A percentile compares a stretch with the other conserved stretches of the same genome.
Evolutionary conservation across 441 rosid species (phyloP).

Genomic region (Brassica balearica): DNA sequence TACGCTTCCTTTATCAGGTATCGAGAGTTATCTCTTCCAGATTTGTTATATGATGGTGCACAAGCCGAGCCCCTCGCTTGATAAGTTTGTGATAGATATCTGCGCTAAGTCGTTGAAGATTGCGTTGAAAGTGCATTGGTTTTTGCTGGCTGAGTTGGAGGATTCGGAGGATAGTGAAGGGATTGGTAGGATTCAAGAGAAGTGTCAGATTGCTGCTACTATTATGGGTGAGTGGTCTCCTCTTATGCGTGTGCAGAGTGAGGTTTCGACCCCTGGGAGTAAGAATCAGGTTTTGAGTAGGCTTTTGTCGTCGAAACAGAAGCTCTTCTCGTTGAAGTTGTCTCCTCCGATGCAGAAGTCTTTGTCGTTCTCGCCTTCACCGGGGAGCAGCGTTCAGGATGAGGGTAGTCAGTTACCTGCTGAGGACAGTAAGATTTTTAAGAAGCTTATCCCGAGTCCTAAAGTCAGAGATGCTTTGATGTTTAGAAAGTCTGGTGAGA

Average conservation of each 20-base stretch:
- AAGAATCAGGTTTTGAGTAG: constrained; percentile 90
- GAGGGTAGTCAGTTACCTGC: constrained; percentile 69
- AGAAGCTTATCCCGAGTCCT: constrained; percentile 89
- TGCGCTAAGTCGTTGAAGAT: constrained; percentile 87
- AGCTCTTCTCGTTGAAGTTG: constrained; percentile 78
- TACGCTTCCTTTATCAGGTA: constrained; percentile 85
- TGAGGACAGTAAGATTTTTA: constrained; percentile 86
- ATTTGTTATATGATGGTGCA: constrained; percentile 95
- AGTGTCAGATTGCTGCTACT: constrained; percentile 97
- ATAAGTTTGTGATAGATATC: constrained; percentile 94
- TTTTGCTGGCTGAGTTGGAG: constrained; percentile 94
- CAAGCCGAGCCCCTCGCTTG: constrained; percentile 97
- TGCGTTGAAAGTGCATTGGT: constrained; percentile 99
- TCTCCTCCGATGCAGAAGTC: constrained; percentile 79
- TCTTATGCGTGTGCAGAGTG: constrained; percentile 61
- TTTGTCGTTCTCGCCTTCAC: constrained; percentile 69
- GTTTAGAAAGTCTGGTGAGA: constrained; percentile 93
- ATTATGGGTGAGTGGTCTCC: constrained; percentile 96
- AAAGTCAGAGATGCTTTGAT: constrained; percentile 95
- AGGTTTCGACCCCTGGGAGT: constrained; percentile 71
- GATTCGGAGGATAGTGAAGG: constrained; percentile 97
- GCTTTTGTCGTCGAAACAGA: constrained; percentile 86
- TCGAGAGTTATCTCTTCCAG: constrained; percentile 94
- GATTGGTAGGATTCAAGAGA: constrained; percentile 92
- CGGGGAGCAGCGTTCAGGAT: constrained; percentile 65